phyloP scores from a whole-genome alignment of 2,329 filamentous ascomycete genomes.

The Phialophora tarda region DNA sequence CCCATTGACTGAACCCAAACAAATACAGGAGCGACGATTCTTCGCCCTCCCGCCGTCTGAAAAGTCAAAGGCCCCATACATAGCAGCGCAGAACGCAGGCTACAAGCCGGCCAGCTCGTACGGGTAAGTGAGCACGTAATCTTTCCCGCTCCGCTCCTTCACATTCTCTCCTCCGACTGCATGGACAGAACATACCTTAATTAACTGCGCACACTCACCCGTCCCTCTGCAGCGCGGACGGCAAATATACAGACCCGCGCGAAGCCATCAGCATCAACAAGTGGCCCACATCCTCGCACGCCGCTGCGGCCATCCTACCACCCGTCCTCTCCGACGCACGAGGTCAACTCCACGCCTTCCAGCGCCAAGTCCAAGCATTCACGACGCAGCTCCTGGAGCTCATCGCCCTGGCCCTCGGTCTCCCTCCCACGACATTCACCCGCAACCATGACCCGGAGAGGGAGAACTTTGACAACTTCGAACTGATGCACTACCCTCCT shows the following conservation, averaged over 20 bases:
- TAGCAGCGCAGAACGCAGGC: constrained; percentile 26
- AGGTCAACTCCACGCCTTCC: constrained; percentile 23
- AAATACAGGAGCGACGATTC: constrained; percentile 18
- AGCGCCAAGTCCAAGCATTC: constrained; percentile 21
- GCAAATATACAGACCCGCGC: constrained; percentile 26
- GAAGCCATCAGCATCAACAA: constrained; percentile 34
- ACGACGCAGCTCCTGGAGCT: constrained; percentile 25
- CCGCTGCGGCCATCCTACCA: constrained; percentile 13
- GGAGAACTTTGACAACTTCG: constrained; percentile 30
- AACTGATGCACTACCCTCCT: constrained; percentile 30
- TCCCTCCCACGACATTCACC: constrained; percentile 19
- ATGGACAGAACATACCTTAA: too few relatives aligned
- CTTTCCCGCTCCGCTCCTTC: neutral
- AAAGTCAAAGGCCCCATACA: constrained; percentile 26
- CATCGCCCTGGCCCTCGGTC: constrained; percentile 25
- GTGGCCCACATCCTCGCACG: constrained; percentile 24
- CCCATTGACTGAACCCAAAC: neutral
- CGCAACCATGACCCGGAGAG: constrained; percentile 14
- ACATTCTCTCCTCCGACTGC: neutral
- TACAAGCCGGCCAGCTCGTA: constrained; percentile 30
- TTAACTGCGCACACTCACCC: neutral
- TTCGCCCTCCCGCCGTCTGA: constrained; percentile 19
- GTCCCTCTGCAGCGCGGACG: constrained; percentile 15
- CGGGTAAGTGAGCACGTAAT: constrained; percentile 14
- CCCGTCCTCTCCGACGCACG: constrained; percentile 23